Conservation (phyloP, 106 monocot genomes). For the Posidonia australis region DNA sequence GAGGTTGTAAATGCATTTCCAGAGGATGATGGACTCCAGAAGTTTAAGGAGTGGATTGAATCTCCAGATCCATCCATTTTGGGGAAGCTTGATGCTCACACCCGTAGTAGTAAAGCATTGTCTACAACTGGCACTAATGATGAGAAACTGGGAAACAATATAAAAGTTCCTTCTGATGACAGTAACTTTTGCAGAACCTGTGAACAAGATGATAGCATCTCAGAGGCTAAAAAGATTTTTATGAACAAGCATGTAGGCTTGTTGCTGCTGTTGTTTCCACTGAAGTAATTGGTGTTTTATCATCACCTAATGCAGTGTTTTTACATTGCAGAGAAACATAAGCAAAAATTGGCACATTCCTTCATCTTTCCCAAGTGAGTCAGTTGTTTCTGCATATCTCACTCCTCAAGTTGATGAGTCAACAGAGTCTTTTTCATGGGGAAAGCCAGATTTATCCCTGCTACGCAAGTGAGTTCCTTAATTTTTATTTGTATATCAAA, state of each 20-base stretch:
- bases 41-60: conserved; percentile 87
- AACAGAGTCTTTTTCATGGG: conserved; percentile 81
- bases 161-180: conserved; percentile 12
- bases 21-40: conserved; percentile 74
- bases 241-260: conserved; percentile 68
- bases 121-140: conserved; percentile 16
- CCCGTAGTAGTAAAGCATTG: conserved; percentile 24
- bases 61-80: conserved; percentile 85
- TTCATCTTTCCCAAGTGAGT: conserved; percentile 69
- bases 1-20: conserved; percentile 92
- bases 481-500: conserved; percentile 2
- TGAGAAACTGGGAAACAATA: conserved; percentile 15
- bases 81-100: conserved; percentile 43
- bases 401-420: conserved; percentile 85
- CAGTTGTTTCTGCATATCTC: conserved; percentile 62
- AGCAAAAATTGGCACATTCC: conserved; percentile 98
- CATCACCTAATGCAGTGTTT: neutral
- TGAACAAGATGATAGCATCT: conserved; percentile 15
- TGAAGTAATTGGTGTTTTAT: neutral
- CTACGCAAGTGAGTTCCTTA: conserved; percentile 63
- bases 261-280: neutral
- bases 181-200: conserved; percentile 4
- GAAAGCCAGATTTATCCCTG: conserved; percentile 72
- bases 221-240: conserved; percentile 43
- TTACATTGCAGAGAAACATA: conserved; percentile 66